Evolutionary conservation across 805 yeast species (phyloP), one percentile per base, ranked within the genome.

Genomic region (Suhomyces canberraensis): DNA sequence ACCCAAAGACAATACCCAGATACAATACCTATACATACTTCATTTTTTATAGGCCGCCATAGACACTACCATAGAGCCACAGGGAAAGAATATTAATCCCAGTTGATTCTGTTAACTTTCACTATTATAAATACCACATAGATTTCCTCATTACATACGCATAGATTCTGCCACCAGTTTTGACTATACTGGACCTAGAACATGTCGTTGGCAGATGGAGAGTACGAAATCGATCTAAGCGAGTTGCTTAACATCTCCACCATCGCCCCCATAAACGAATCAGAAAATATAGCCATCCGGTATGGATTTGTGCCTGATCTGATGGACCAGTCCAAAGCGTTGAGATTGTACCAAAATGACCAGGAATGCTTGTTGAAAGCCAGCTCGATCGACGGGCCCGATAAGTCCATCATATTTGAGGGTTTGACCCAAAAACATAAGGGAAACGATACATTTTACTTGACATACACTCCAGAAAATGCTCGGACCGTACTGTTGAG

Each of bases 221-320:
- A 68, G 43, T 68, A 68, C 47, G 71, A 64, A 18, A 57, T 68
- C 25, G 73, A 67, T 39, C 45, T 66, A 30, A 50, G 60, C 33
- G 52, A 43, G n/a, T 46, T 60, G 13, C 36, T 42, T 16, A 29
- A 34, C 22, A 22, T 32, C 29, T 31, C 37, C 34, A 31, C 33
- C 19, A 29, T 40, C 11, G 33, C 45, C 11, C 41, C 47, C 18
- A 35, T 26, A 22, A 33, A 39, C 34, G 40, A 40, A 11, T 31
- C 41, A n/a, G 44, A 45, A 16, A 45, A 45, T 25, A 33, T 58
- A 11, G 68, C 64, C 16, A 48, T 68, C 18, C 52, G 73, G 19
- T 68, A 68, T 41, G 72, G 72, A 15, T 58, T 62, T 38, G 55
- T 64, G 8, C 71, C 71, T 4, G 69, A 63, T 34, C 54, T 68